Base-by-base conservation (phyloP, 2,329 filamentous ascomycete species). In the Plenodomus biglobosus region DNA sequence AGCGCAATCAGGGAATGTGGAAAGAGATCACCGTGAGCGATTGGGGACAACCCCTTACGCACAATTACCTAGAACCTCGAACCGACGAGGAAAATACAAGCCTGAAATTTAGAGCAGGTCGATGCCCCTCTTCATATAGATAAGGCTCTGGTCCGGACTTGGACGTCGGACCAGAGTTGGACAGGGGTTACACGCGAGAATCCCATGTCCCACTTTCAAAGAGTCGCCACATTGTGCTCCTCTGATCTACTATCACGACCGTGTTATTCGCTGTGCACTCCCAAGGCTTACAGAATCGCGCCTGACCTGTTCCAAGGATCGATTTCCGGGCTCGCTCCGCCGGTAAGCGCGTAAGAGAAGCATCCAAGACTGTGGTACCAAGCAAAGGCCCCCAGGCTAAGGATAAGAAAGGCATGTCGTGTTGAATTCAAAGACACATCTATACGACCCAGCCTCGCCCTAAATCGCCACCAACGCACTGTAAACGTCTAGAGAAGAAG, bases 401-500 rank as follows among this genome's bases (percentile, higher is more conserved):
- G 41, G 53, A 55, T 55, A 44, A 53, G 50, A 56, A 47, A 55
- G 59, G 60, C 46, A 63, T 57, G 60, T 32, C 53, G 52, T 43
- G 30, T 53, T 37, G 45, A 40, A 40, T 27, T 46, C 51, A 50
- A 44, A 52, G 55, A 50, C 44, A 43, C 46, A 45, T 48, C 42
- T 44, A 46, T 53, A 46, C 48, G 22, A 45, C 17, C 41, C 16
- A 42, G 20, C 37, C 40, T 44, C 32, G 48, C 27, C 39, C 35
- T 27, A 52, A 46, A 42, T 50, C 38, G 45, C 48, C 48, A 48
- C 43, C 17, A 27, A 41, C 36, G 30, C 40, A 45, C 45, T 46
- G 53, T 54, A 39, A 48, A 53, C 44, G 45, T 60, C 56, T 50
- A 46, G 48, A 60, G 53, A 55, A 56, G 58, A 56, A 24, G 44